Evolutionary conservation across 352 stramenopile genomes (phyloP).

Genomic region (Globisporangium echinulatum): DNA sequence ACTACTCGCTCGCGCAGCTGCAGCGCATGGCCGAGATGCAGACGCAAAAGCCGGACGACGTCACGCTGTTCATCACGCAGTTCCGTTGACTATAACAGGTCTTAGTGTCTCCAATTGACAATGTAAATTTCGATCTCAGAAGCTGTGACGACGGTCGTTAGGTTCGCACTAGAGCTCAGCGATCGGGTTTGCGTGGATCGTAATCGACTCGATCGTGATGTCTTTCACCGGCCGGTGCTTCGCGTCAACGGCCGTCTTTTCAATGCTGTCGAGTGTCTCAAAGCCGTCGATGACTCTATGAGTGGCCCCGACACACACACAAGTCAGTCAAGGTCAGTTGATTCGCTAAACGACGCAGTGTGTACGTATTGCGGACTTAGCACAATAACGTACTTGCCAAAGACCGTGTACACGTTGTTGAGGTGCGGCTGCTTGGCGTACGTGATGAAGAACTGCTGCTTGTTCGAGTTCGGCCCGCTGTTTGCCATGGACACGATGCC

Average conservation of each 20-base stretch:
- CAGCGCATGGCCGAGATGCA: constrained; percentile 69
- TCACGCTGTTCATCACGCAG: constrained; percentile 62
- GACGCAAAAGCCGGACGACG: constrained; percentile 75
- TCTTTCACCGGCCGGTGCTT: constrained; percentile 89
- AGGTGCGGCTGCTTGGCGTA: constrained; percentile 95
- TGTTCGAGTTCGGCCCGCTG: constrained; percentile 89
- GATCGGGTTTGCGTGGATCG: constrained; percentile 92
- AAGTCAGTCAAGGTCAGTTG: too few relatives aligned
- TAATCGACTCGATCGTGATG: constrained; percentile 84
- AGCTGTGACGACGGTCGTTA: background rate
- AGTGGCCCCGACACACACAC: too few relatives aligned
- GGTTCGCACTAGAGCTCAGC: constrained; percentile 42
- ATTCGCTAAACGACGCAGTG: too few relatives aligned
- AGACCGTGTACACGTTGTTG: constrained; percentile 98
- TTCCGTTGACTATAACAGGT: constrained; percentile 22
- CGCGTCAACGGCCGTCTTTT: constrained; percentile 90
- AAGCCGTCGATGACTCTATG: constrained; percentile 92
- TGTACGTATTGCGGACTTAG: too few relatives aligned
- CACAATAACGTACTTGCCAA: constrained; percentile 81
- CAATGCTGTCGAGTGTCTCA: constrained; percentile 95
- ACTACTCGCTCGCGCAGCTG: constrained; percentile 68
- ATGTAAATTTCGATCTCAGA: background rate
- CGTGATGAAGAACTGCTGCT: constrained; percentile 98
- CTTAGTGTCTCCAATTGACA: background rate
- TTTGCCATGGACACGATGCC: constrained; percentile 92